Conservation (phyloP, 176 grass and related monocot genomes). For the Secale cereale region DNA sequence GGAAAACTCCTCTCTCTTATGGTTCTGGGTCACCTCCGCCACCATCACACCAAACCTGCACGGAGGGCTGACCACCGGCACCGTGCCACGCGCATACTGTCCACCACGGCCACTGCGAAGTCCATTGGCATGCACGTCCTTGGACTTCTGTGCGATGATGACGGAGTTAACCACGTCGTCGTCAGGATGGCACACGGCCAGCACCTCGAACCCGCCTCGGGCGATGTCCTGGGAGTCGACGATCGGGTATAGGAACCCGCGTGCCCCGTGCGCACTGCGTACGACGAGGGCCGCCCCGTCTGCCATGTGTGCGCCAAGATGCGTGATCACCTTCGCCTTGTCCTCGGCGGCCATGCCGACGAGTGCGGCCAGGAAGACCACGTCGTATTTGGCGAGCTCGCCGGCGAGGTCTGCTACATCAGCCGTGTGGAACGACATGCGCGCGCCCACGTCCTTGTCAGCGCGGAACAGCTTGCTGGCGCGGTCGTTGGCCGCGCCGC, state of each 20-base stretch:
- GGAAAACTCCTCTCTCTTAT: neutral
- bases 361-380: neutral
- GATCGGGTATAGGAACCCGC: neutral
- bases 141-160: neutral
- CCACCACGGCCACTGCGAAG: neutral
- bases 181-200: neutral
- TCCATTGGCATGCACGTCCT: neutral
- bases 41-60: neutral
- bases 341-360: neutral
- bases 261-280: neutral
- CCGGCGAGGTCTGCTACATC: neutral
- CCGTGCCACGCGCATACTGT: neutral
- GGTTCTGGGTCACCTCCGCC: neutral
- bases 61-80: neutral
- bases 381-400: neutral
- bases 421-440: neutral
- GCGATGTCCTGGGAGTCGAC: neutral
- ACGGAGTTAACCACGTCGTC: neutral
- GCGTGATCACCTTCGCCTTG: neutral
- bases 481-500: too few species aligned
- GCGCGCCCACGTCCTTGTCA: neutral
- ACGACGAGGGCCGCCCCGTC: neutral
- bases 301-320: neutral
- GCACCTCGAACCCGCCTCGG: neutral
- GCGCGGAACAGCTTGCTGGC: neutral